These are phyloP conservation scores for Rhizopus stolonifer DNA, from an alignment of 371 early-diverging fungal genomes.

Conservation along the genomic window DNA sequence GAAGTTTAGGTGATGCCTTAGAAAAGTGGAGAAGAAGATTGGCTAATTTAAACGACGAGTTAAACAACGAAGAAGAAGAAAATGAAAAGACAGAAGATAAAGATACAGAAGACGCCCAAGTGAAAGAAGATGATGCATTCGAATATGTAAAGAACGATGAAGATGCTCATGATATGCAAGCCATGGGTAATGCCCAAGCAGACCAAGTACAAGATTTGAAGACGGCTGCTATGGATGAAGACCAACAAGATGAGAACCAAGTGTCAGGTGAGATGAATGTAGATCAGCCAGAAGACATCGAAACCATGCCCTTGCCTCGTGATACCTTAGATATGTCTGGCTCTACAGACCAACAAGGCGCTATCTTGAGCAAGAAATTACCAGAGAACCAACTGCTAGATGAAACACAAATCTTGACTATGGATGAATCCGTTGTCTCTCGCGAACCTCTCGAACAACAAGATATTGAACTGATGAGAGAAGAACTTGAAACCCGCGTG, in stretches of 20 bases:
- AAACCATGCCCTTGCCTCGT: slow-evolving; percentile 42
- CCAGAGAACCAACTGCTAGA: slow-evolving; percentile 29
- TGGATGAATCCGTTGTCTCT: slow-evolving; percentile 47
- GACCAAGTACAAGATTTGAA: slow-evolving; percentile 71
- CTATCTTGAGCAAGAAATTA: slow-evolving; percentile 38
- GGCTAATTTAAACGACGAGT: slow-evolving; percentile 54
- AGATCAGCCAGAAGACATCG: slow-evolving; percentile 47
- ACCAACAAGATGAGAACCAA: slow-evolving; percentile 49
- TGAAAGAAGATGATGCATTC: slow-evolving; percentile 62
- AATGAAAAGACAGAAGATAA: slow-evolving; percentile 46
- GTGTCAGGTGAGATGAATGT: slow-evolving; percentile 61
- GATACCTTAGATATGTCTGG: slow-evolving; percentile 37
- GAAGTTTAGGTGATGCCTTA: slow-evolving; percentile 86
- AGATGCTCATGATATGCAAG: slow-evolving; percentile 72
- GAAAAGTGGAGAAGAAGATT: slow-evolving; percentile 88
- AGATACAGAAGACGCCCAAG: slow-evolving; percentile 50
- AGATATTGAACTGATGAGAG: slow-evolving; percentile 61
- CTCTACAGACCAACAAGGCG: slow-evolving; percentile 31
- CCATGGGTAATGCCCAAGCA: slow-evolving; percentile 72
- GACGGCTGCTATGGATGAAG: slow-evolving; percentile 56
- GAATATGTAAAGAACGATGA: slow-evolving; percentile 81
- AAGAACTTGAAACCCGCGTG: slow-evolving; percentile 56
- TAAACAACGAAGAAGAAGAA: slow-evolving; percentile 47
- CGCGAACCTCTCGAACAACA: slow-evolving; percentile 63
- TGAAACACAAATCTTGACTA: slow-evolving; percentile 33